These are phyloP conservation scores for Teunomyces barrocoloradensis DNA, from an alignment of 805 yeast species.

Conservation along the genomic window DNA sequence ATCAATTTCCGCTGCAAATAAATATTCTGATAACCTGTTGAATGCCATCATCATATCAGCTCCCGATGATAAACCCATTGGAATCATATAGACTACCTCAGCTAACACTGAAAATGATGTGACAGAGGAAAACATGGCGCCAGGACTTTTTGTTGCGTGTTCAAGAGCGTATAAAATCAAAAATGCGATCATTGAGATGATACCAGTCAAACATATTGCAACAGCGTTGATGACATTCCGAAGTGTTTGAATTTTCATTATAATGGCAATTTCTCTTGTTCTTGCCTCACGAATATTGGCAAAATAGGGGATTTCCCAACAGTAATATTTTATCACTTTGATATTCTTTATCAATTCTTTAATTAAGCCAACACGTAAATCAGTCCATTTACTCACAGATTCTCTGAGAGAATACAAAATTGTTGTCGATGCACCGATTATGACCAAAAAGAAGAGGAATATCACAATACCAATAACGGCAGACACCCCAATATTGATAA, in stretches of 20 bases:
- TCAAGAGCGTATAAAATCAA: slow-evolving; percentile 13
- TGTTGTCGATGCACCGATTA: slow-evolving; percentile 5
- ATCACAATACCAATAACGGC: slow-evolving; percentile 17
- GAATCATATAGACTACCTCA: slow-evolving; percentile 10
- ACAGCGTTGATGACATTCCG: slow-evolving; percentile 11
- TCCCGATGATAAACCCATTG: slow-evolving; percentile 11
- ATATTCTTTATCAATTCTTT: slow-evolving; percentile 16
- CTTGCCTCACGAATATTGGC: slow-evolving; percentile 9
- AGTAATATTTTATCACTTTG: slow-evolving; percentile 18
- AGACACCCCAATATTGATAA: slow-evolving; percentile 15
- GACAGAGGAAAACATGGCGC: slow-evolving; percentile 15
- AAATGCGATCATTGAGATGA: slow-evolving; percentile 17
- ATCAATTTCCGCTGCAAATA: slow-evolving; percentile 22
- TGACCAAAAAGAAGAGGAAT: slow-evolving; percentile 10
- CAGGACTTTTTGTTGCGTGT: slow-evolving; percentile 7
- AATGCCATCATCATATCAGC: slow-evolving; percentile 14
- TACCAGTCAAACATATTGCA: slow-evolving; percentile 10
- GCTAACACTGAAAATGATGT: slow-evolving; percentile 15
- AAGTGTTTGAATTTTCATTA: slow-evolving; percentile 13
- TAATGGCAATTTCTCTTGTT: slow-evolving; percentile 10
- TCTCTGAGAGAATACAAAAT: slow-evolving; percentile 10
- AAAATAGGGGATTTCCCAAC: slow-evolving; percentile 19
- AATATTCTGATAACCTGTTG: slow-evolving; percentile 22
- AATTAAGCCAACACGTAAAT: slow-evolving; percentile 12
- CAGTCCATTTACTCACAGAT: slow-evolving; percentile 11